A percentile compares a stretch with the other conserved stretches of the same genome.
phyloP scores from a whole-genome alignment of 2,329 filamentous ascomycete species.

The Fusarium liriodendri region DNA sequence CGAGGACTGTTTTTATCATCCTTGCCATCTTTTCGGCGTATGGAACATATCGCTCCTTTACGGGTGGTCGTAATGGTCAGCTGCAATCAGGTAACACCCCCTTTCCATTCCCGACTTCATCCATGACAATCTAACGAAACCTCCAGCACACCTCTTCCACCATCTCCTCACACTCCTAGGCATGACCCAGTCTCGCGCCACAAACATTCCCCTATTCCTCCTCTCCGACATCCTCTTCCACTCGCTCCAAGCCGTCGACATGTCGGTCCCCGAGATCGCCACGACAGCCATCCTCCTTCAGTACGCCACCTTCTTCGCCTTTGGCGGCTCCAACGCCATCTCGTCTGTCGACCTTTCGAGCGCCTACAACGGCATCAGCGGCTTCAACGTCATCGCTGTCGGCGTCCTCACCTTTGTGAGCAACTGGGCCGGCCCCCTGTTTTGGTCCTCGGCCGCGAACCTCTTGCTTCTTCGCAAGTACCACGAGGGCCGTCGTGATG shows the following conservation, averaged over 20 bases:
- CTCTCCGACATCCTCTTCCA: constrained; percentile 73
- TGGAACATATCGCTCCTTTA: constrained; percentile 54
- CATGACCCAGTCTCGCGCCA: constrained; percentile 85
- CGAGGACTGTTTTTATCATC: constrained; percentile 62
- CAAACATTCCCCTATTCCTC: constrained; percentile 87
- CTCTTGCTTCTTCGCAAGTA: constrained; percentile 63
- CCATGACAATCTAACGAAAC: constrained; percentile 9
- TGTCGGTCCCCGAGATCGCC: constrained; percentile 69
- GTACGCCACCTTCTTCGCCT: constrained; percentile 87
- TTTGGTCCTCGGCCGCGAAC: constrained; percentile 80
- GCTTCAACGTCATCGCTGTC: constrained; percentile 84
- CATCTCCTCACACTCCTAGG: constrained; percentile 81
- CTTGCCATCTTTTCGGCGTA: constrained; percentile 53
- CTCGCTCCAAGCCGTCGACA: constrained; percentile 58
- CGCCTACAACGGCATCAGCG: constrained; percentile 90
- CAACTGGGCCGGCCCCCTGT: constrained; percentile 93
- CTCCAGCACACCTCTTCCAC: constrained; percentile 65
- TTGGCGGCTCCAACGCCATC: constrained; percentile 93
- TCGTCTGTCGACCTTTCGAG: constrained; percentile 95
- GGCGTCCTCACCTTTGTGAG: constrained; percentile 85
- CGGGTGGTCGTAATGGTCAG: constrained; percentile 39
- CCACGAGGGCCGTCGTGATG: constrained; percentile 40
- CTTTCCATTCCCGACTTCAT: not conserved
- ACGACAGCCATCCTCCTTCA: constrained; percentile 81
- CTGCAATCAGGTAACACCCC: constrained; percentile 44